Percentiles rank a stretch among this genome's conserved stretches.
Conservation (phyloP, 2,329 filamentous ascomycete species). For the Aureobasidium pullulans region DNA sequence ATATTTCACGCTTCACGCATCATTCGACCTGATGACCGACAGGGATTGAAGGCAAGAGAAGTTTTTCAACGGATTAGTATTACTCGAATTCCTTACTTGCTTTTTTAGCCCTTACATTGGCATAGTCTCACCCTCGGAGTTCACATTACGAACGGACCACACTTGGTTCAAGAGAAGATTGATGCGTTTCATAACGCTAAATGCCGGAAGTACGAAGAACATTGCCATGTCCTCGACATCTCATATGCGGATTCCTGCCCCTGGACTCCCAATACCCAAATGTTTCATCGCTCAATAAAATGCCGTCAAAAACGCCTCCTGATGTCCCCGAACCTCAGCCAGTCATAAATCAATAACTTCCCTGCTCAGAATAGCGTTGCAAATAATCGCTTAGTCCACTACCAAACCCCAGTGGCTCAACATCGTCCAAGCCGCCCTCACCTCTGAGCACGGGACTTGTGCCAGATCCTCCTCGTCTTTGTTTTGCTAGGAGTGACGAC, state of each 20-base stretch:
- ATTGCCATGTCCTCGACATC: neutral
- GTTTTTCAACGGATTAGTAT: no score
- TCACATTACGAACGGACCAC: neutral
- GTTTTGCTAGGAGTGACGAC: slow-evolving; percentile 15
- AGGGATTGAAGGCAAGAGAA: neutral
- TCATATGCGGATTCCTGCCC: neutral
- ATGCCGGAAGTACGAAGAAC: neutral
- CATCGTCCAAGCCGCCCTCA: slow-evolving; percentile 6
- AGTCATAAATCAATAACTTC: slow-evolving; percentile 5
- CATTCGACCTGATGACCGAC: neutral
- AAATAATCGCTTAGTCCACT: slow-evolving; percentile 11
- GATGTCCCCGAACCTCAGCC: neutral
- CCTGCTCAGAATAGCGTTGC: slow-evolving; percentile 8
- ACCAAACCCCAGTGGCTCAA: slow-evolving; percentile 1
- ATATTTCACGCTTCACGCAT: neutral
- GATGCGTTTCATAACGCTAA: neutral
- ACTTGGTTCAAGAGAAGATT: neutral
- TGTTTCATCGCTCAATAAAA: neutral
- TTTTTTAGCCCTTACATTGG: no score
- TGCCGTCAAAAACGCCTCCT: neutral
- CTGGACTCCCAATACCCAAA: neutral
- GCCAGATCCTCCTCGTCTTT: slow-evolving; percentile 11
- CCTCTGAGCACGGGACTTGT: slow-evolving; percentile 5
- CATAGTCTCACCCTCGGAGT: neutral
- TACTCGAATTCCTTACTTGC: no score